A percentile compares a stretch with the other conserved stretches of the same genome.
phyloP scores from a whole-genome alignment of 305 asterid genomes.

The Stenogyne calaminthoides region DNA sequence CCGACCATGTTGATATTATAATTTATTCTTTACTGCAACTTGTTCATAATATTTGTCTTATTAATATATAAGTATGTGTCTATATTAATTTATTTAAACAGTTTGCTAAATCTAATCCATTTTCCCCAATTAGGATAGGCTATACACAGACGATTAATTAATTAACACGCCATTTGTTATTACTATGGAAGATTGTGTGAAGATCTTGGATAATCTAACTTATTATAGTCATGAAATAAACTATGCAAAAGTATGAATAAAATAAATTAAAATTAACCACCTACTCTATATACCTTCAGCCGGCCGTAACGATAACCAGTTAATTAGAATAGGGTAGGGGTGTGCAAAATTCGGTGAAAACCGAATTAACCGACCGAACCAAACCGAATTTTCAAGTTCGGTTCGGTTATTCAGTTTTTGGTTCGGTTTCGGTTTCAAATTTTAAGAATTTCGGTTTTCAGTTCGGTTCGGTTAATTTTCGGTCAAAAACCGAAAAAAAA shows the following conservation, averaged over 20 bases:
- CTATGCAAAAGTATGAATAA: not conserved
- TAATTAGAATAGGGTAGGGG: not conserved
- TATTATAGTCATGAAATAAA: not conserved
- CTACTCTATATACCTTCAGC: conserved; percentile 12
- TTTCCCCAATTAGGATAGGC: not conserved
- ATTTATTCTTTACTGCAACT: conserved; percentile 28
- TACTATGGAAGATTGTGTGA: not conserved
- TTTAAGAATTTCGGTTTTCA: too few species aligned
- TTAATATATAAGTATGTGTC: not conserved
- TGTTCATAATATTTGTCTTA: conserved; percentile 21
- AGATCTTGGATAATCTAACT: not conserved
- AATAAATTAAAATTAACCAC: not conserved
- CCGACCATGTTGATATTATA: not conserved
- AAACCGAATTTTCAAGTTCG: too few species aligned
- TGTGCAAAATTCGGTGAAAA: too few species aligned
- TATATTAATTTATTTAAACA: too few species aligned
- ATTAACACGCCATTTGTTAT: conserved; percentile 9
- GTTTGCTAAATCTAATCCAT: conserved; percentile 7
- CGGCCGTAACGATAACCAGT: conserved; percentile 14
- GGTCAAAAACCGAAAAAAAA: too few species aligned
- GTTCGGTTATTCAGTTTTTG: too few species aligned
- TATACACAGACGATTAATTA: conserved; percentile 2
- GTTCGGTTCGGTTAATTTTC: too few species aligned
- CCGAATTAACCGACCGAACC: too few species aligned
- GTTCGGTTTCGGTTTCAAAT: too few species aligned